Base-by-base conservation (phyloP, 495 filamentous ascomycete species). In the Elasticomyces elasticus region DNA sequence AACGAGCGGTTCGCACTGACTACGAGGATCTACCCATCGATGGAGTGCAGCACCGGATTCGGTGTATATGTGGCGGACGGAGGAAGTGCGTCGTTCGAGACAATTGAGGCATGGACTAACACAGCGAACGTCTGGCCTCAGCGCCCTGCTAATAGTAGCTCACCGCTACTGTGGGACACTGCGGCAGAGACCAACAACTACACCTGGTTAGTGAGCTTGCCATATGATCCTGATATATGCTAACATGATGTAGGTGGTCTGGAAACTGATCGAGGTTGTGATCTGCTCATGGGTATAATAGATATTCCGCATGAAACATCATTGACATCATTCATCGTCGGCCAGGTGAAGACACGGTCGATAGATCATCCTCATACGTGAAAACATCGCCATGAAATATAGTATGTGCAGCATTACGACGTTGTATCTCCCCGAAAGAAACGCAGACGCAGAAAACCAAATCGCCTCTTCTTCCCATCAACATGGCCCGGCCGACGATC, bases 1-100 rank as follows among this genome's bases (percentile, higher is more conserved):
- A 71, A 71, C 52, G 65, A 66, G 23, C 63, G 67, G 10, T 71
- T 71, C 45, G 57, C 58, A 6, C 61, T 71, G 12, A 62, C 68
- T 5, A 71, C 66, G 5, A 62, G 68, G 24, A 67, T 69, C 42
- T 71, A 69, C 43, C 66, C 67, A 22, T 54, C 50, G 24, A 59
- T 58, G 28, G 49, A 35, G 12, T 66, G 63, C 48, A 63, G 56
- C 42, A 68, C 64, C 6, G 59, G 61, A 27, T 64, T 64, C 37
- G 67, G 68, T 13, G 52, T 68, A 24, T 71, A 62, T 45, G 55
- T 67, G 3, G 65, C 11, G 5, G 46, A 56, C 4, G 62, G 63
- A 9, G 56, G 54, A 11, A 61, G 47, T 17, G 67, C 64, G 11
- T 44, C 56, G 11, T 54, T 71, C 17, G 50, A 50, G n/a, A 43